Evolutionary conservation across 306 rosid species (phyloP), one percentile per base, ranked within the genome.

Genomic region (Purshia tridentata): DNA sequence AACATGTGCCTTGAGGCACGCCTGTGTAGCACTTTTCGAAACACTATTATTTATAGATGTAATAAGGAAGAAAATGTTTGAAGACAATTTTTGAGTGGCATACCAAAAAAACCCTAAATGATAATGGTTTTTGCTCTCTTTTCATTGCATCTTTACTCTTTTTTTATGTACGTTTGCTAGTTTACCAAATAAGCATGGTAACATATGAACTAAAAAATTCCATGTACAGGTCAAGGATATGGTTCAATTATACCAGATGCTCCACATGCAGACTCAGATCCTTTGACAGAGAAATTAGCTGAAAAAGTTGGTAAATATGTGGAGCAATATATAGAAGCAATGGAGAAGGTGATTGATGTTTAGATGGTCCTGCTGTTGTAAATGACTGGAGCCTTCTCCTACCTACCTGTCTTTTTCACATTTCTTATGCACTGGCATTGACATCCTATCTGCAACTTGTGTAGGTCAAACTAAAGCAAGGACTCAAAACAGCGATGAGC

Each of bases 381-480:
- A 39, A 40, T 56, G 35, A 62, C 3, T 55, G 40, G 37, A 64
- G 4, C 67, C 53, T 72, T 52, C 39, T 52, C 35, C 20, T 53
- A 41, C 54, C 19, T 49, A 19, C 65, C 13, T 7, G 57, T 45
- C 14, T 51, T 72, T 41, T 18, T 73, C 20, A 60, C 67, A 29
- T 80, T 23, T 59, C 65, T 23, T 47, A 42, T 68, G 67, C 40
- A 41, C 37, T 55, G 6, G 20, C 63, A 19, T 29, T 63, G 67
- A 63, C 29, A 8, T 69, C 12, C 22, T 48, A 20, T 67, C 29
- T 69, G 57, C 22, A 23, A 48, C 41, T 49, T 73, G 42, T 39
- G 65, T 65, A 94, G 99, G 99, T 94, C 72, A 94, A 91, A 80
- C 85, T 94, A 57, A 94, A 94, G 81, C 97, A 94, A 84, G 99